These are phyloP conservation scores for Phytophthora palmivora DNA, from an alignment of 352 stramenopile genomes.

Conservation along the genomic window DNA sequence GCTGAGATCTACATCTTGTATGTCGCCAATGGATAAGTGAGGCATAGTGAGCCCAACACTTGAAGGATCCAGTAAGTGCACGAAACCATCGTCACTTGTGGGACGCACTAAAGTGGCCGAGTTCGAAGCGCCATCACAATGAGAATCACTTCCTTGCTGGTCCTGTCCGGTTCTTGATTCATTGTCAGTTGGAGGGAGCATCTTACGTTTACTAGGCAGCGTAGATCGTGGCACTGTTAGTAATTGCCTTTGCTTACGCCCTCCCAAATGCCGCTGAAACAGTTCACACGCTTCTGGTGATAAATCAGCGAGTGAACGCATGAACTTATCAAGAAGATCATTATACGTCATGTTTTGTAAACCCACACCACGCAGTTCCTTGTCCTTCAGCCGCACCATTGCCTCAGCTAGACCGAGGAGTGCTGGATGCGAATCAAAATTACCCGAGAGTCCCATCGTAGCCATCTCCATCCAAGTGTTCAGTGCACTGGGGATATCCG, in stretches of 20 bases:
- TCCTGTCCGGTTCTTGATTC: conserved; percentile 17
- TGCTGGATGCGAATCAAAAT: conserved; percentile 69
- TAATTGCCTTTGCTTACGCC: conserved; percentile 59
- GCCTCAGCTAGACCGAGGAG: conserved; percentile 71
- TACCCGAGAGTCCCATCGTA: conserved; percentile 67
- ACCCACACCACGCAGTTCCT: conserved; percentile 75
- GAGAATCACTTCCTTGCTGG: conserved; percentile 26
- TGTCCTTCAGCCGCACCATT: conserved; percentile 81
- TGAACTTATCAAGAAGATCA: conserved; percentile 69
- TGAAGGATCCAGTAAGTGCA: conserved; percentile 45
- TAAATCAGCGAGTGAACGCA: conserved; percentile 62
- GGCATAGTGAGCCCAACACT: conserved; percentile 43
- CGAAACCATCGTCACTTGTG: conserved; percentile 40
- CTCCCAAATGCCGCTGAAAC: conserved; percentile 76
- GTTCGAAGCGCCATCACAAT: conserved; percentile 28
- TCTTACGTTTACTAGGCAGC: conserved; percentile 44
- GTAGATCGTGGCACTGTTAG: conserved; percentile 19
- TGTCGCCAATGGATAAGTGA: conserved; percentile 65
- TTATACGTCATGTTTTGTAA: conserved; percentile 87
- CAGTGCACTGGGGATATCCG: conserved; percentile 48
- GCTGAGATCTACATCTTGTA: conserved; percentile 65
- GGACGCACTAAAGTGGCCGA: conserved; percentile 9
- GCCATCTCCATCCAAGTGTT: conserved; percentile 76
- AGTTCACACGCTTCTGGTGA: conserved; percentile 70
- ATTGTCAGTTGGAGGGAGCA: conserved; percentile 6